phyloP scores from a whole-genome alignment of 2,329 filamentous ascomycete genomes.

The Herpotrichia juniperi region DNA sequence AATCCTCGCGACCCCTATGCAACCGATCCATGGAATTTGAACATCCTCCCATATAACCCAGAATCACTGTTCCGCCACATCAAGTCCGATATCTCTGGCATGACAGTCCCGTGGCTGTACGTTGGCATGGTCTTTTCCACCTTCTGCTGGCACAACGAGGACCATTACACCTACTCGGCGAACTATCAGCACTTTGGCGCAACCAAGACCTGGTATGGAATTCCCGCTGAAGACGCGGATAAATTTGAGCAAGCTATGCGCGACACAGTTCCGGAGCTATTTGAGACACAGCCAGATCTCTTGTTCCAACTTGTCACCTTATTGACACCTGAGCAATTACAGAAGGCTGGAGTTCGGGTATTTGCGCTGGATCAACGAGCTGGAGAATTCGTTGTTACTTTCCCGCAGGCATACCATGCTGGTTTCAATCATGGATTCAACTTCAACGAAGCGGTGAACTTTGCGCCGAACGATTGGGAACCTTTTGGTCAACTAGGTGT shows the following conservation, averaged over 20 bases:
- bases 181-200: conserved; percentile 99
- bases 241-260: conserved; percentile 96
- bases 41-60: conserved; percentile 84
- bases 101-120: conserved; percentile 99
- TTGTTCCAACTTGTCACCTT: conserved; percentile 97
- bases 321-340: conserved; percentile 88
- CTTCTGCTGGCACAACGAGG: conserved; percentile 99
- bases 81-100: conserved; percentile 97
- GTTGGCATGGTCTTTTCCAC: conserved; percentile 99
- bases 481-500: conserved; percentile 87
- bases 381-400: conserved; percentile 95
- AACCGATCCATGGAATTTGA: conserved; percentile 93
- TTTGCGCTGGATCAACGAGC: conserved; percentile 96
- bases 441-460: conserved; percentile 98
- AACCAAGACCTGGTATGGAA: conserved; percentile 99
- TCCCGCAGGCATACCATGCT: conserved; percentile 95
- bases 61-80: conserved; percentile 96
- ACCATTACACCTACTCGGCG: conserved; percentile 96
- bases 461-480: conserved; percentile 95
- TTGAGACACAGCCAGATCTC: conserved; percentile 95
- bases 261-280: conserved; percentile 92
- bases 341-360: conserved; percentile 89
- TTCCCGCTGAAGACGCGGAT: conserved; percentile 89
- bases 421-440: conserved; percentile 99
- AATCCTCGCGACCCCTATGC: conserved; percentile 87